phyloP scores from a whole-genome alignment of 2,329 filamentous ascomycete genomes.

The Penicillium sp. region DNA sequence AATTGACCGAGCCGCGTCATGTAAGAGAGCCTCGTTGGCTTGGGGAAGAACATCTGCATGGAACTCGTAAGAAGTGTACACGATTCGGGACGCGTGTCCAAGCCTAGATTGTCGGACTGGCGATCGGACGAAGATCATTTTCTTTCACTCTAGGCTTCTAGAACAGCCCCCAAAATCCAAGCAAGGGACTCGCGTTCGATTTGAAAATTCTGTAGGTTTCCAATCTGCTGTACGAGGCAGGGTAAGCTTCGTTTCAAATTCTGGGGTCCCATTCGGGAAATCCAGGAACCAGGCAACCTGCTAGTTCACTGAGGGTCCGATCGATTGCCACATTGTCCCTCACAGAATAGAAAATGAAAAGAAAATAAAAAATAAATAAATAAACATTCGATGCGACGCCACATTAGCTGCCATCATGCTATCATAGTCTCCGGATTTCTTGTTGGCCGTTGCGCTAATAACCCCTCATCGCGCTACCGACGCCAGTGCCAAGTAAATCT shows the following conservation, averaged over 20 bases:
- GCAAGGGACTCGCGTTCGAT: neutral
- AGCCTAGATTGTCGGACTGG: neutral
- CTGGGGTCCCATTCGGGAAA: conserved; percentile 29
- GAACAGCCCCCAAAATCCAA: neutral
- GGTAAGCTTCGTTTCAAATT: neutral
- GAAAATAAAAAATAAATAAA: neutral
- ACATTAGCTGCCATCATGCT: neutral
- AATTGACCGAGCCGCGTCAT: neutral
- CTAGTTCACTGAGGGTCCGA: neutral
- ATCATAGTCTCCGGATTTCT: neutral
- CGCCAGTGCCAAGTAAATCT: conserved; percentile 10
- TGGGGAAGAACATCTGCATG: neutral
- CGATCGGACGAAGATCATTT: conserved; percentile 4
- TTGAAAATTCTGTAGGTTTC: neutral
- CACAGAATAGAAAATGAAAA: neutral
- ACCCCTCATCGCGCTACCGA: conserved; percentile 5
- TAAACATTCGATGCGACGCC: neutral
- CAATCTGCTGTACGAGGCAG: neutral
- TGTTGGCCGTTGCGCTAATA: conserved; percentile 3
- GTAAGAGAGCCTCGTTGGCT: neutral
- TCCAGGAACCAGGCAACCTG: conserved; percentile 27
- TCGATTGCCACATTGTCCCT: neutral
- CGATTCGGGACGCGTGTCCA: conserved; percentile 10
- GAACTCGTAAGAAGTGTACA: conserved; percentile 1
- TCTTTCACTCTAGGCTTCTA: conserved; percentile 2